Conservation (phyloP, 169 alveolate genomes). For the Hammondia hammondi region DNA sequence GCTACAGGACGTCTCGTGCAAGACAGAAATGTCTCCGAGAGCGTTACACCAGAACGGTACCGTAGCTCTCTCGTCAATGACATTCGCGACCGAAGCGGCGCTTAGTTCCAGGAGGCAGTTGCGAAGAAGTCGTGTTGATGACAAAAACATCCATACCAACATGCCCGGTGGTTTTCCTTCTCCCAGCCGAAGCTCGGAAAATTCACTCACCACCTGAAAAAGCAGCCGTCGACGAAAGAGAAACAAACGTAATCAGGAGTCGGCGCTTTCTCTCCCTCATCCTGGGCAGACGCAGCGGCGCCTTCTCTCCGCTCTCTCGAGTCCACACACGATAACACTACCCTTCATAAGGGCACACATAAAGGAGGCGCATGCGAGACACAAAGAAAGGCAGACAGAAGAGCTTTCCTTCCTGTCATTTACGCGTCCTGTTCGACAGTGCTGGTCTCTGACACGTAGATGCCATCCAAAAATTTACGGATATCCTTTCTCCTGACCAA, state of each 20-base stretch:
- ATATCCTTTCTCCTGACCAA: constrained; percentile 98
- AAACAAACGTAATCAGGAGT: background rate
- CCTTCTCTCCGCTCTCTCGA: background rate
- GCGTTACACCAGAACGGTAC: no score
- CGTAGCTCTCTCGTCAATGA: no score
- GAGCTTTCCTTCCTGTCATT: constrained; percentile 11
- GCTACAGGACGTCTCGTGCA: no score
- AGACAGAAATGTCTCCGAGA: no score
- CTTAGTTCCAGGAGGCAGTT: background rate
- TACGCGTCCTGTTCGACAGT: constrained; percentile 89
- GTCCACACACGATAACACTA: background rate
- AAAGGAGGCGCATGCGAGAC: background rate
- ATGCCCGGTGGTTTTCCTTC: background rate
- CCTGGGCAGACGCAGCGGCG: background rate
- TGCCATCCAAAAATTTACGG: constrained; percentile 99
- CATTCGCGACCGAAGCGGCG: background rate
- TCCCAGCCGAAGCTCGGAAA: background rate
- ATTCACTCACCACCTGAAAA: background rate
- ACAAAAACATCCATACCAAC: background rate
- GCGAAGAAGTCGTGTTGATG: background rate
- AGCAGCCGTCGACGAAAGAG: background rate
- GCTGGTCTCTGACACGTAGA: constrained; percentile 96
- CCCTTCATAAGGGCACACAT: background rate
- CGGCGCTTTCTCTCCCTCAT: background rate
- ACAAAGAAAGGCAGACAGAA: background rate